Evolutionary conservation across 2,329 filamentous ascomycete species (phyloP), one percentile per base, ranked within the genome.

Genomic region (Fusarium coffeatum): DNA sequence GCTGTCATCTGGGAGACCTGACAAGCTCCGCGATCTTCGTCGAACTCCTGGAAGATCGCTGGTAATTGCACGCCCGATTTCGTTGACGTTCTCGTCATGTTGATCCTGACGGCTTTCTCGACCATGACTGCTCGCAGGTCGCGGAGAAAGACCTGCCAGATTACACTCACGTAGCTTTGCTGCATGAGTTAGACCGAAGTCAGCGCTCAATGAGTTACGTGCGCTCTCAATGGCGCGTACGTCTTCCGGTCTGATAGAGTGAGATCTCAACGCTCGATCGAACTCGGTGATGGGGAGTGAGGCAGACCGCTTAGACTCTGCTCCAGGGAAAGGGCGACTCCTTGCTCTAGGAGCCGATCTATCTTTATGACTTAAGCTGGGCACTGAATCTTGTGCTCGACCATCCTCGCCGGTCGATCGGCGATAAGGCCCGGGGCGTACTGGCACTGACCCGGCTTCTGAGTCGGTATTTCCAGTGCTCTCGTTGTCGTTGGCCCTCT

Each of bases 51-150:
- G 80, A 25, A 78, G 81, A 60, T 89, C 87, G 65, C 85, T 87
- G 4, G 88, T 89, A 49, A 90, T 86, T 48, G 88, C 88, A 20
- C 86, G 84, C n/a, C 88, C 89, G 62, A 90, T 90, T 59, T 86
- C 83, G n/a, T 82, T 78, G 1, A 85, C 82, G 60, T 86, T 82
- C 2, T 85, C 81, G 16, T 80, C 77, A 6, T 75, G 77, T 23
- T 76, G 73, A 12, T 79, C 72, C 53, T 79, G 71, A 25, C 78
- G 80, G 46, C 80, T 84, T 23, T 81, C 83, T 37, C 85, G 83
- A 9, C 82, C 87, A 45, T 89, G 87, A 9, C 83, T 84, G 72
- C 88, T 90, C n/a, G 86, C 87, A 22, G 89, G 88, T 40, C 89
- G 83, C 0, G 89, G 88, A 4, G 87, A 88, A 46, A 90, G 79